Evolutionary conservation across 2,329 filamentous ascomycete genomes (phyloP), one percentile per base, ranked within the genome.

Genomic region (Mycogone perniciosa): DNA sequence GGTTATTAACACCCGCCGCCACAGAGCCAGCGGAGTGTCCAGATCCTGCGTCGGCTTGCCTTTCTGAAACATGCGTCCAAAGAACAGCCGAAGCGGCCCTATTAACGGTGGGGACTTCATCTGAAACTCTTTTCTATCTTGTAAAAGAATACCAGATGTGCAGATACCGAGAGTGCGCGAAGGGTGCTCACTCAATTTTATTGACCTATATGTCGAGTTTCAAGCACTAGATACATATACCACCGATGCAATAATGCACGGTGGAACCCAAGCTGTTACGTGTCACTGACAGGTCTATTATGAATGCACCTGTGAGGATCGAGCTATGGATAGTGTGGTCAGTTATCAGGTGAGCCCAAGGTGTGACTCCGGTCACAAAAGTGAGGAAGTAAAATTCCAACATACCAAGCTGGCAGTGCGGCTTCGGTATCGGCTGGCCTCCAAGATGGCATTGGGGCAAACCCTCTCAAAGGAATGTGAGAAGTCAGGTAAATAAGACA

Each of bases 221-320:
- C n/a, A n/a, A n/a, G n/a, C n/a, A n/a, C n/a, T n/a, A n/a, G n/a
- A n/a, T n/a, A n/a, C n/a, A n/a, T 20, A 35, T 35, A 26, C 33
- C 33, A 4, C 45, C 45, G 33, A 47, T 47, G 20, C 29, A 29
- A 40, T 47, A 34, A 9, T 47, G 45, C 37, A 47, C 11, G 4
- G 45, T 47, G 5, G 45, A 20, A 2, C 33, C 45, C 34, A 38
- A 31, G 13, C 39, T 34, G 11, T 31, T 47, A 4, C 45, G 29
- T 26, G 45, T 47, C 10, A 47, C 45, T 3, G 45, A 31, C 37
- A 47, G 45, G 13, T 47, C 45, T 31, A 47, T 40, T 31, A 47
- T 33, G 11, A 38, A 47, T 5, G 45, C 26, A 13, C 45, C 45
- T 11, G 45, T 47, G 26, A 47, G 30, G 20, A 47, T 47, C 8